Evolutionary conservation across 2,329 filamentous ascomycete species (phyloP).

Genomic region (Dichotomopilus funicola): DNA sequence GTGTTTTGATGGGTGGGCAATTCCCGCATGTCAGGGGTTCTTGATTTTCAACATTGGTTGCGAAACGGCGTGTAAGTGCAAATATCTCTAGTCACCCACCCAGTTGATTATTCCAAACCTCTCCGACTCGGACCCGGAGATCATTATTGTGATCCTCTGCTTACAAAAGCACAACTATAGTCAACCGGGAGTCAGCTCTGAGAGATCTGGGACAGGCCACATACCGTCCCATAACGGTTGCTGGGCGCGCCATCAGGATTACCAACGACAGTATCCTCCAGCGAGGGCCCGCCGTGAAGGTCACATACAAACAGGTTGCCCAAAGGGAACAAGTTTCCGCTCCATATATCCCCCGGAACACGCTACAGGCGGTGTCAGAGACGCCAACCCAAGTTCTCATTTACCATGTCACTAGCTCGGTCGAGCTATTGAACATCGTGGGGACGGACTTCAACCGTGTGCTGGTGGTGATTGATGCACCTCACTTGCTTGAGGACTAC

Average conservation of each 20-base stretch:
- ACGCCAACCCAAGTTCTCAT: neutral
- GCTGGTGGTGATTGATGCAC: neutral
- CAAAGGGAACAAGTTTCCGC: neutral
- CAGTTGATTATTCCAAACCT: too few relatives aligned
- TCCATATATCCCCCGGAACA: too few relatives aligned
- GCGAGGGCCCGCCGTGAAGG: neutral
- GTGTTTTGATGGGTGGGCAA: neutral
- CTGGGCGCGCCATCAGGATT: neutral
- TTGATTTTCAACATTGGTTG: neutral
- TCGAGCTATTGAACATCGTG: neutral
- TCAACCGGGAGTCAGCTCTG: neutral
- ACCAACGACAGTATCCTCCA: too few relatives aligned
- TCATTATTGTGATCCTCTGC: too few relatives aligned
- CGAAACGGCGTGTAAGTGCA: neutral
- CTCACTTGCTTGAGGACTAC: neutral
- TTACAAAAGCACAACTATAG: neutral
- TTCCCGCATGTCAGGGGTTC: neutral
- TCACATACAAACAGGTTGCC: neutral
- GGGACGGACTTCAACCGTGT: neutral
- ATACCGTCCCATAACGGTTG: neutral
- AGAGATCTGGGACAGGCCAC: neutral
- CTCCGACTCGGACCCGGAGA: too few relatives aligned
- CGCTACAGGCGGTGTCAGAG: too few relatives aligned
- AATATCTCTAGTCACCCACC: too few relatives aligned
- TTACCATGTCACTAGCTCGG: neutral